Evolutionary conservation across 2,329 filamentous ascomycete genomes (phyloP), one percentile per base, ranked within the genome.

Genomic region (Cercospora sp.): DNA sequence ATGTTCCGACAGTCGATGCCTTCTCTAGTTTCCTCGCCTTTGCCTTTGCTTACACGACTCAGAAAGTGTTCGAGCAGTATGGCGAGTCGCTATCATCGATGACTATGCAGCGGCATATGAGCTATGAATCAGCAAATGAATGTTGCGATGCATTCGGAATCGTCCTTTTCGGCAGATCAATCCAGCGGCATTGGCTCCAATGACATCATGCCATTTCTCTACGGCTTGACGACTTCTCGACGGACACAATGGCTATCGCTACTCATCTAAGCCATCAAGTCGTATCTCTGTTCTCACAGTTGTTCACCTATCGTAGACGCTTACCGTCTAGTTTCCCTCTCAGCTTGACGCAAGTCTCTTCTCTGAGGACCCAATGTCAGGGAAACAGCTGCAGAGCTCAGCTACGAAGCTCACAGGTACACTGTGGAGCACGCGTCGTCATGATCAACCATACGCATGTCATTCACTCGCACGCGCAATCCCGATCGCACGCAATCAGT

Each of bases 381-480:
- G 5, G 23, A 28, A 53, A 16, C 60, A 63, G 45, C 60, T 36
- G 26, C 12, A 40, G 26, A 63, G 60, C 45, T 53, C 16, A 31
- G 42, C 40, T 30, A 13, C 26, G n/a, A 23, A 62, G 60, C 20
- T 53, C 58, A 13, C 31, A 60, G 58, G 31, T 60, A 10, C 20
- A 28, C 13, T 62, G 60, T 62, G 60, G 60, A 62, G 16, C 60
- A 40, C 20, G 0, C 23, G 51, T 62, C 60, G 60, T 62, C 60
- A 62, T 62, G 23, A 45, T 42, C 60, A 30, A 48, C 60, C 60
- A 31, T 23, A 51, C 42, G 33, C 60, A 62, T 62, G 60, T 62
- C 60, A 40, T 60, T 5, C 0, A 3, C 28, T 23, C 10, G 40
- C n/a, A n/a, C 23, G 51, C 60, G 60, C 40, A 13, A 53, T 40